Conservation (phyloP, 129 eudicot genomes). For the Chrysanthemum lavandulifolium region DNA sequence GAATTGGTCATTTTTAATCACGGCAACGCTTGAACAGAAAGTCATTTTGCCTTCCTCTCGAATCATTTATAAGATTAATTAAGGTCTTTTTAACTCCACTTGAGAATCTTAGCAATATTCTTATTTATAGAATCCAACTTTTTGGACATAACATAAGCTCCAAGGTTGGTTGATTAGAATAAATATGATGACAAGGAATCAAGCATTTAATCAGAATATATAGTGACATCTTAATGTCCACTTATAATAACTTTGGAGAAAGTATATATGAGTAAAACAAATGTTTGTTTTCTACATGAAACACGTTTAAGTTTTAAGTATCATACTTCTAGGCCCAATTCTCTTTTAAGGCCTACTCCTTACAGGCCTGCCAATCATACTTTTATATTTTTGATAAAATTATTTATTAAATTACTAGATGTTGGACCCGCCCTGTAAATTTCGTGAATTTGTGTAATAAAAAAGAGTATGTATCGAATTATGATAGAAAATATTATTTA, state of each 20-base stretch:
- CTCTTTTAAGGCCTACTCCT: too few relatives aligned
- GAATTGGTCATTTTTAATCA: neutral
- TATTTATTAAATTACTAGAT: too few relatives aligned
- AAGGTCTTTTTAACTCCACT: neutral
- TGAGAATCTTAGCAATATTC: neutral
- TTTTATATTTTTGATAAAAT: too few relatives aligned
- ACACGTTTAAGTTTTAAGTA: neutral
- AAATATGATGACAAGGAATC: neutral
- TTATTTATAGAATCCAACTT: neutral
- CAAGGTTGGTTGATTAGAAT: constrained; percentile 2
- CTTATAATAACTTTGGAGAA: constrained; percentile 2
- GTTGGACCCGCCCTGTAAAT: too few relatives aligned
- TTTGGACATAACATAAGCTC: neutral
- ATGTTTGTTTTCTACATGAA: neutral
- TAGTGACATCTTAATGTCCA: constrained; percentile 2
- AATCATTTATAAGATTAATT: neutral
- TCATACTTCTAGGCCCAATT: neutral
- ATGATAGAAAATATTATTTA: too few relatives aligned
- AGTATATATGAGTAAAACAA: neutral
- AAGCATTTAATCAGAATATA: neutral
- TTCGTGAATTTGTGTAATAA: too few relatives aligned
- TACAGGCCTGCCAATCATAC: too few relatives aligned
- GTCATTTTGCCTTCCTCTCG: neutral
- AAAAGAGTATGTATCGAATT: too few relatives aligned
- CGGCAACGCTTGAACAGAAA: neutral